Base-by-base conservation (phyloP, 257 asterid genomes). In the Mitragyna speciosa region DNA sequence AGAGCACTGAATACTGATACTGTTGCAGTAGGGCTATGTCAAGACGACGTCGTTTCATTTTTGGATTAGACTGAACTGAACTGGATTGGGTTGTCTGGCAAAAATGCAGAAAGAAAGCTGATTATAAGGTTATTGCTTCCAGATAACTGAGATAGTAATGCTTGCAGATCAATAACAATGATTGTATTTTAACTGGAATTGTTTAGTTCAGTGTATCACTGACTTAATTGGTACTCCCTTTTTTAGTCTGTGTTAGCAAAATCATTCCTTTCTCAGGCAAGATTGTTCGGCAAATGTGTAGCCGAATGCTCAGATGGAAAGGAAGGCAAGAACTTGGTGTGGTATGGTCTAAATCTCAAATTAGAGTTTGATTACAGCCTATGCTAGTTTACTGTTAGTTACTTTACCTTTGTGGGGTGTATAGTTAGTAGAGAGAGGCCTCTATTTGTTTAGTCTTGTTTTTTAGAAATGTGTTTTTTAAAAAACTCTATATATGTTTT, bases 1-100 rank as follows among this genome's bases (percentile, higher is more conserved):
- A 72, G 52, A 65, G 8, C 0, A 6, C 19, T 0, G 51, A 26
- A 9, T 6, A 39, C 78, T 58, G 51, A 36, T 2, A 7, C 15
- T 48, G 58, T 36, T 36, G 3, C 19, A 33, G 39, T 16, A n/a
- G 12, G 15, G 11, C 1, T 43, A 22, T 6, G 1, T 6, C 17
- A 48, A 76, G 69, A 70, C 82, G 76, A 78, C 82, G 76, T 47
- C 76, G 82, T 78, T 28, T 30, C 70, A 45, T 45, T 63, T 54
- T 15, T 30, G n/a, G 16, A 66, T 36, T 33, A 31, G 36, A 59
- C 28, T 31, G 31, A 3, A 20, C 26, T 9, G 5, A 45, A 7
- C 72, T 26, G 63, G 41, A 41, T 63, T 22, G 45, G 41, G 15
- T 68, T 63, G 54, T 43, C 79, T 45, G 47, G 59, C 59, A 71